Evolutionary conservation across 352 stramenopile species (phyloP).

Genomic region (Phytophthora litchii): DNA sequence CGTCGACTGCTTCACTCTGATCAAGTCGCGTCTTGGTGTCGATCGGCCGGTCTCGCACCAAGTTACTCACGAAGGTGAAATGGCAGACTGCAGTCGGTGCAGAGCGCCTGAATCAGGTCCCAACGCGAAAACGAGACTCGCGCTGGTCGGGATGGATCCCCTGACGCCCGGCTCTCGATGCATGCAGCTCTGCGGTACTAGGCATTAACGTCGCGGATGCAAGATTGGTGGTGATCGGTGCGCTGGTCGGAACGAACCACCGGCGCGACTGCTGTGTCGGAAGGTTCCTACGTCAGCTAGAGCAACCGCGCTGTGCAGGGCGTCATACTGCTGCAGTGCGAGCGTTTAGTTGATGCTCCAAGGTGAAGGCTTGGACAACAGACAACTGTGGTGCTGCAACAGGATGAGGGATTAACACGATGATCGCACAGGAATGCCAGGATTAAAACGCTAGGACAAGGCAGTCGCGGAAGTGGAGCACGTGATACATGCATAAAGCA

Average conservation of each 20-base stretch:
- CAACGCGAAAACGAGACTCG: slow-evolving; percentile 19
- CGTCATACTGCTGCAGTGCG: neutral
- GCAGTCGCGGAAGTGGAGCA: neutral
- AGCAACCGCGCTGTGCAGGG: no score
- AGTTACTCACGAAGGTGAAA: slow-evolving; percentile 16
- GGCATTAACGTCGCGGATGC: neutral
- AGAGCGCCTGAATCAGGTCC: slow-evolving; percentile 16
- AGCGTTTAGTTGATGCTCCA: slow-evolving; percentile 1
- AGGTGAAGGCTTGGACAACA: neutral
- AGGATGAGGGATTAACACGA: neutral
- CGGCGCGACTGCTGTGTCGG: no score
- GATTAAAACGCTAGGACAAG: slow-evolving; percentile 3
- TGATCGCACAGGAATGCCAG: neutral
- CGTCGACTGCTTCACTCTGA: neutral
- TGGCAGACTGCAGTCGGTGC: slow-evolving; percentile 8
- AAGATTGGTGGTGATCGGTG: neutral
- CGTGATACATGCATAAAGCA: neutral
- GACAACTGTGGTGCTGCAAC: neutral
- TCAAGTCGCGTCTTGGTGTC: slow-evolving; percentile 1
- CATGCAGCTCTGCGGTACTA: neutral
- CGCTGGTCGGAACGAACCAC: neutral
- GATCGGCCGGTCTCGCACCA: slow-evolving; percentile 5
- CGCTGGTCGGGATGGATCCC: slow-evolving; percentile 24
- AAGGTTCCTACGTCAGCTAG: no score
- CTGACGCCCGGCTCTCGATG: slow-evolving; percentile 14